Evolutionary conservation across 1,139 yeast genomes (phyloP).

Genomic region (Lodderomyces oxycetoniae): DNA sequence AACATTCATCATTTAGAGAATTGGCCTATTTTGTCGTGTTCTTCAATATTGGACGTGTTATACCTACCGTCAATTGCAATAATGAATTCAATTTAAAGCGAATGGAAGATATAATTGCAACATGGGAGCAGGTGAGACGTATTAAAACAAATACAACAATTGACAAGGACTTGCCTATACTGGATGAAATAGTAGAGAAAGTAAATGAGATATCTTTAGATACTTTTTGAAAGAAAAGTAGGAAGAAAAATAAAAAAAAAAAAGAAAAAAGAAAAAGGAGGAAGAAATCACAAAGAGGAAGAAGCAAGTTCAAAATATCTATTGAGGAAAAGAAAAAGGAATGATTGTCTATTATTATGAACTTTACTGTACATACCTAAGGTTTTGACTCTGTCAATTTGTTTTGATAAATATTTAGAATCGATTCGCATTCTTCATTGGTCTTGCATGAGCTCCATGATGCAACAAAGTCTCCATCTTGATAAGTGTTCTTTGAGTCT

Average conservation of each 20-base stretch:
- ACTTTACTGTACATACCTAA: not conserved
- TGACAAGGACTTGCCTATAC: conserved; percentile 8
- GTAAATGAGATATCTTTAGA: conserved; percentile 16
- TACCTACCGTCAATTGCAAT: conserved; percentile 75
- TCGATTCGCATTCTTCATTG: conserved; percentile 46
- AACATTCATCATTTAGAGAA: conserved; percentile 87
- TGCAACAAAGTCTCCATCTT: conserved; percentile 60
- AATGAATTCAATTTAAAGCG: conserved; percentile 29
- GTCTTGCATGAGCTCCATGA: conserved; percentile 53
- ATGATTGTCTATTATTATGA: too few species aligned
- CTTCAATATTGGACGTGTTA: conserved; percentile 47
- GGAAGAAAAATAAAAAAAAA: not conserved
- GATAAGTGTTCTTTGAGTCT: conserved; percentile 30
- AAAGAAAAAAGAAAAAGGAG: not conserved
- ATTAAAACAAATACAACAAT: conserved; percentile 12
- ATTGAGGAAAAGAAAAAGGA: too few species aligned
- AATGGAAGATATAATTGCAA: conserved; percentile 44
- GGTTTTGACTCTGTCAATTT: conserved; percentile 14
- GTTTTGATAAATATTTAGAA: conserved; percentile 35
- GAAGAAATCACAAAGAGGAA: too few species aligned
- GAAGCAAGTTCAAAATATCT: not conserved
- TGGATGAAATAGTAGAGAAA: conserved; percentile 11
- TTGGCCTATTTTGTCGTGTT: conserved; percentile 58
- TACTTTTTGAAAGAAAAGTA: conserved; percentile 14
- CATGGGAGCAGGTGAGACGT: conserved; percentile 35